A percentile compares a stretch with the other conserved stretches of the same genome.
Conservation (phyloP, 1,284 basidiomycete genomes). For the Mycosarcoma mackinlayi region DNA sequence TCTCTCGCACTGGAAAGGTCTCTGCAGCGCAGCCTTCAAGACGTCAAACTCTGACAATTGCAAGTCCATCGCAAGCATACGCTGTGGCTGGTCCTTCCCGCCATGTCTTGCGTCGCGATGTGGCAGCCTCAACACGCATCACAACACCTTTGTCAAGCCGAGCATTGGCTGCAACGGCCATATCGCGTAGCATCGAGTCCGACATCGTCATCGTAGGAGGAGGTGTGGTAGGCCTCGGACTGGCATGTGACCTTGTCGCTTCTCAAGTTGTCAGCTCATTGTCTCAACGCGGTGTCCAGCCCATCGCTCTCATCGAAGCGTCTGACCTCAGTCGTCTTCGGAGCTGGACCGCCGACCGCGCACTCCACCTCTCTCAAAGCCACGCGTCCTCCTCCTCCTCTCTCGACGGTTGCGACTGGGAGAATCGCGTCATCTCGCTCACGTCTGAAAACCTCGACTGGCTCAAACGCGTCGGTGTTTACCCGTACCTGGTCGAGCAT, state of each 20-base stretch:
- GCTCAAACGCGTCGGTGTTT: slow-evolving; percentile 61
- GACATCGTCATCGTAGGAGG: slow-evolving; percentile 65
- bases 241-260: slow-evolving; percentile 49
- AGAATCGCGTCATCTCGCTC: slow-evolving; percentile 65
- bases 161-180: slow-evolving; percentile 7
- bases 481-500: slow-evolving; percentile 42
- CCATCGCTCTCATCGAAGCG: slow-evolving; percentile 59
- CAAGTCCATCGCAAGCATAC: neutral
- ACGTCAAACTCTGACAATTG: neutral
- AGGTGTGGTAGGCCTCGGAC: slow-evolving; percentile 64
- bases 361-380: slow-evolving; percentile 9
- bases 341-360: slow-evolving; percentile 41
- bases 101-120: neutral
- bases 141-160: neutral
- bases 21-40: neutral
- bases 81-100: slow-evolving; percentile 18
- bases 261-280: slow-evolving; percentile 20
- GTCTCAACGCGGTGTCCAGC: neutral
- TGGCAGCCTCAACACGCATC: neutral
- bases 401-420: slow-evolving; percentile 56
- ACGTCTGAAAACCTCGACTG: slow-evolving; percentile 62
- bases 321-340: slow-evolving; percentile 48
- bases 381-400: slow-evolving; percentile 14
- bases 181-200: slow-evolving; percentile 16
- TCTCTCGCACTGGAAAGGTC: neutral